Base-by-base conservation (phyloP, 192 early-diverging fungal genomes). In the Paraglomus occultum region DNA sequence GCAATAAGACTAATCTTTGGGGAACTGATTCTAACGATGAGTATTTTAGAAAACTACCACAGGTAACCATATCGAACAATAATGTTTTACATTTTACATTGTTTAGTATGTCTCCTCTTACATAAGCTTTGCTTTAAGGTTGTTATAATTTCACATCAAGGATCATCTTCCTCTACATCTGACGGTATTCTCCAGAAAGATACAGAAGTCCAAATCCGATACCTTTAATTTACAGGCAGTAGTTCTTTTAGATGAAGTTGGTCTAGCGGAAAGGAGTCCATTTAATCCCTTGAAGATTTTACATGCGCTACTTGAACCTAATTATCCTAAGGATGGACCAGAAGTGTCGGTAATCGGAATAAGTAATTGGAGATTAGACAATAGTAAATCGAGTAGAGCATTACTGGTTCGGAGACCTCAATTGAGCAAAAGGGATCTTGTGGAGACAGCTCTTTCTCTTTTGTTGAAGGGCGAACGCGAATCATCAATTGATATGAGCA, bases 361-460 rank as follows among this genome's bases (percentile, higher is more conserved):
- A 57, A 53, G 49, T 5, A 72, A 72, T 42, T 72, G 71, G 71
- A 51, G 71, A 42, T 44, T 72, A 17, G 71, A 72, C 46, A 62
- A 53, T 38, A 64, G 61, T 39, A 72, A 72, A 64, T 53, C 38
- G 39, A 64, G 61, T 47, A 62, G 62, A 40, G 71, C 71, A 8
- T 62, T 72, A 17, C 53, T 72, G 48, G 60, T 72, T 46, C 71
- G 65, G 52, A 62, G 71, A 23, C 71, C 71, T 6, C 44, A 72
- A 42, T 65, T 72, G n/a, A 50, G 53, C 5, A 15, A 66, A n/a
- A 11, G 54, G 3, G 71, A 72, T 42, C 23, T 72, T 9, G 51
- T 54, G 14, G 45, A 67, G 17, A 72, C 64, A 11, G 62, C 71
- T 2, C 8, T 23, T 11, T n/a, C 47, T 3, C 18, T 72, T 12